A percentile compares a stretch with the other conserved stretches of the same genome.
Evolutionary conservation across 805 yeast genomes (phyloP).

Genomic region (Ogataea haglerorum): DNA sequence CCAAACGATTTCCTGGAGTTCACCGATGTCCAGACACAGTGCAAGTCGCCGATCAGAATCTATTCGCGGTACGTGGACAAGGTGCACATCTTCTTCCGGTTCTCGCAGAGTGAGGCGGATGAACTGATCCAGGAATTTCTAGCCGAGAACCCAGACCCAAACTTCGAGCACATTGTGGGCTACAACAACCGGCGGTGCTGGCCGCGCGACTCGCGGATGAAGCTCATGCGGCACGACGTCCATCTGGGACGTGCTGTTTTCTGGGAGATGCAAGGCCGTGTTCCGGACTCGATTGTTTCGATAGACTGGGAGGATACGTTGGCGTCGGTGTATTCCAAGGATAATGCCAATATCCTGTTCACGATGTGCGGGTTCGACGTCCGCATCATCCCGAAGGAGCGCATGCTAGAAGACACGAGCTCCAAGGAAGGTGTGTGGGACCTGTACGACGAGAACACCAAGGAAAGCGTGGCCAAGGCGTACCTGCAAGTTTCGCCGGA

Average conservation of each 20-base stretch:
- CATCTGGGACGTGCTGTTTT: constrained; percentile 87
- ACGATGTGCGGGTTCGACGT: constrained; percentile 96
- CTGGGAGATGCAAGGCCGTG: constrained; percentile 81
- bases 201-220: constrained; percentile 93
- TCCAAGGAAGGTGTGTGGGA: constrained; percentile 90
- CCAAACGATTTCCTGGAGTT: constrained; percentile 83
- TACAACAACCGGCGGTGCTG: constrained; percentile 89
- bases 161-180: constrained; percentile 79
- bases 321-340: constrained; percentile 86
- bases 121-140: constrained; percentile 73
- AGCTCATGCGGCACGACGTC: constrained; percentile 85
- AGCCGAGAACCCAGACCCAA: constrained; percentile 88
- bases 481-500: constrained; percentile 77
- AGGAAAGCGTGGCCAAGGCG: constrained; percentile 87
- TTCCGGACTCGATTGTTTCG: constrained; percentile 71
- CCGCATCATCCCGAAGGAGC: constrained; percentile 71
- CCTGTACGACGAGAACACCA: constrained; percentile 61
- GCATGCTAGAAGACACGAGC: constrained; percentile 52
- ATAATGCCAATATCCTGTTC: constrained; percentile 84
- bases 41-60: constrained; percentile 68
- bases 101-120: constrained; percentile 67
- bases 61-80: constrained; percentile 84
- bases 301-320: constrained; percentile 77
- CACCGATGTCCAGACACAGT: constrained; percentile 54
- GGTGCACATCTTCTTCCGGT: constrained; percentile 74